A percentile compares a stretch with the other conserved stretches of the same genome.
These are phyloP conservation scores for Debaryomycetaceae sp. DNA, from an alignment of 1,139 yeast species.

Conservation along the genomic window DNA sequence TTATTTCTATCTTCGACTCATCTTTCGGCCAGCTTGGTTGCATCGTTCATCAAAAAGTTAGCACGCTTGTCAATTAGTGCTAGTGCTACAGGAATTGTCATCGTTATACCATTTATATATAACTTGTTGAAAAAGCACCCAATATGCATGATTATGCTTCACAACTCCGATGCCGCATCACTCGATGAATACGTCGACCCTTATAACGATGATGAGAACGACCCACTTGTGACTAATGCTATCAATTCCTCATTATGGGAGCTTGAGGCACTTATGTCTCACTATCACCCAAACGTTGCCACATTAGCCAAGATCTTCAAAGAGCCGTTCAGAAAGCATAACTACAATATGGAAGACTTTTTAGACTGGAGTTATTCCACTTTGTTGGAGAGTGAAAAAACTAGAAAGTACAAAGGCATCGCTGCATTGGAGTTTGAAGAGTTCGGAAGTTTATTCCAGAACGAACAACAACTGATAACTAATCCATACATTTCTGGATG, in stretches of 20 bases:
- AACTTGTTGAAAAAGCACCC: conserved; percentile 89
- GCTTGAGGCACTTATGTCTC: conserved; percentile 73
- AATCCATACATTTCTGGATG: conserved; percentile 17
- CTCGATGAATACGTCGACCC: conserved; percentile 56
- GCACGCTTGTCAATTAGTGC: conserved; percentile 75
- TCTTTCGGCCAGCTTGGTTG: conserved; percentile 76
- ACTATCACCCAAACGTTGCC: conserved; percentile 94
- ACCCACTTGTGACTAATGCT: conserved; percentile 80
- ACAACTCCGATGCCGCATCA: conserved; percentile 33
- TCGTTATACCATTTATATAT: conserved; percentile 86
- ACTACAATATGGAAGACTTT: conserved; percentile 89
- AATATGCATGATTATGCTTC: conserved; percentile 86
- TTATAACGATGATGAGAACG: conserved; percentile 56
- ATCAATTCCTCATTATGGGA: conserved; percentile 91
- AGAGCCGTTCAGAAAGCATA: conserved; percentile 86
- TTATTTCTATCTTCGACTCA: conserved; percentile 85
- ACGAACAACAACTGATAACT: conserved; percentile 7
- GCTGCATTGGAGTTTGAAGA: conserved; percentile 81
- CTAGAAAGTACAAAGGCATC: conserved; percentile 63
- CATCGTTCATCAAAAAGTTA: conserved; percentile 82
- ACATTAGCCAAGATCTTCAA: conserved; percentile 83
- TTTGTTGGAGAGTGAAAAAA: conserved; percentile 69
- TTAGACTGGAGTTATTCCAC: conserved; percentile 85
- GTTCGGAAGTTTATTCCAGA: conserved; percentile 40
- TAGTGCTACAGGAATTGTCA: conserved; percentile 87